phyloP scores from a whole-genome alignment of 129 eudicot species.

The Tanacetum coccineum region DNA sequence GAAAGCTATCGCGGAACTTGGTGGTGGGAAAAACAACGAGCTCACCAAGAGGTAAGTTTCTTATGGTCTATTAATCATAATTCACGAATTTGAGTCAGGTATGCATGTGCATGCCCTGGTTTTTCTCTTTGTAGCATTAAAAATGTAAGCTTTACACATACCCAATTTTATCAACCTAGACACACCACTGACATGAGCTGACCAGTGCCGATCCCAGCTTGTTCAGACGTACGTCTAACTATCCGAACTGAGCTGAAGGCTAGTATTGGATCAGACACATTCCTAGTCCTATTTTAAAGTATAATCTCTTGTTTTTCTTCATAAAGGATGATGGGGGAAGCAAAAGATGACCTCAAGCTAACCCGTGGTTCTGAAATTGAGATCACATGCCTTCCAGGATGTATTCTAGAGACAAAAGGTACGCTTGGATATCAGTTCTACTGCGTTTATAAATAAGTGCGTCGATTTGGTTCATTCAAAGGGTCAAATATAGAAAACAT shows the following conservation, averaged over 20 bases:
- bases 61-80: no score
- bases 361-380: slow-evolving; percentile 59
- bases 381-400: slow-evolving; percentile 69
- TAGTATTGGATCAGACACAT: slow-evolving; percentile 1
- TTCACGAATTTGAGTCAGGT: no score
- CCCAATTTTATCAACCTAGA: no score
- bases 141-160: no score
- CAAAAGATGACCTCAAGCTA: slow-evolving; percentile 62
- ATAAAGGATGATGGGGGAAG: slow-evolving; percentile 61
- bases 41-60: no score
- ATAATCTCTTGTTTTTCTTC: slow-evolving; percentile 8
- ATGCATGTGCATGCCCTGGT: no score
- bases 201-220: no score
- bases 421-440: slow-evolving; percentile 3
- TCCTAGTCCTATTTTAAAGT: slow-evolving; percentile 1
- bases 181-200: no score
- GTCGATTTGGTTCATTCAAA: background rate
- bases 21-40: no score
- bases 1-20: no score
- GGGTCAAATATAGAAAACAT: background rate
- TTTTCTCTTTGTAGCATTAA: no score
- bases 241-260: background rate
- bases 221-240: no score
- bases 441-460: background rate
- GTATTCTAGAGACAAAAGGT: slow-evolving; percentile 71